Evolutionary conservation across 495 filamentous ascomycete species (phyloP).

Genomic region (Cryomyces minteri): DNA sequence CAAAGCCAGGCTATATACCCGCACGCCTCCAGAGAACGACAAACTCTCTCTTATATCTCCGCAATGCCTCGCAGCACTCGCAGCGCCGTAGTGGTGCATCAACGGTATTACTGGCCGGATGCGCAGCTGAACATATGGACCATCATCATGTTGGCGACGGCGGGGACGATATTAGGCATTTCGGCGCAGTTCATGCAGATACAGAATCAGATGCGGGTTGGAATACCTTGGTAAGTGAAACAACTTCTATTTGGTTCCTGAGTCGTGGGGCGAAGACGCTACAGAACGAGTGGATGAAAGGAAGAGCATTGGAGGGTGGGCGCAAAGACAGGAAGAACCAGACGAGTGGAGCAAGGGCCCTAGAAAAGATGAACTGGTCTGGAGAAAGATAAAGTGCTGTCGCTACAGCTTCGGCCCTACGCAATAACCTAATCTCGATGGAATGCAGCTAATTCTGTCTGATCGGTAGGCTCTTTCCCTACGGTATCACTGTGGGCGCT

Average conservation of each 20-base stretch:
- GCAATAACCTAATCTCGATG: not conserved
- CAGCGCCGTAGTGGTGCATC: slow-evolving; percentile 21
- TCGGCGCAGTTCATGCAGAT: slow-evolving; percentile 68
- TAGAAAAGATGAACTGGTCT: too few species aligned
- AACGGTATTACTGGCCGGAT: slow-evolving; percentile 87
- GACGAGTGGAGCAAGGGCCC: too few species aligned
- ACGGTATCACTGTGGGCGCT: slow-evolving; percentile 43
- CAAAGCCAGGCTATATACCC: too few species aligned
- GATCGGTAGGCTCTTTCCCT: slow-evolving; percentile 69
- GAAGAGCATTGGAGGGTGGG: too few species aligned
- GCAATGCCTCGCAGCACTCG: not conserved
- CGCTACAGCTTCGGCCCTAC: not conserved
- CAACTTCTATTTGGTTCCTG: not conserved
- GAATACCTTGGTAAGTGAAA: slow-evolving; percentile 60
- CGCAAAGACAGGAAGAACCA: too few species aligned
- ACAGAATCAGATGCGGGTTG: slow-evolving; percentile 49
- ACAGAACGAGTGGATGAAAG: too few species aligned
- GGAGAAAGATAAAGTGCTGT: not conserved
- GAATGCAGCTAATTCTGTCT: not conserved
- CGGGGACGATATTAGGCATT: slow-evolving; percentile 67
- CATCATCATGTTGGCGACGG: slow-evolving; percentile 64
- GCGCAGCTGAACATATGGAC: slow-evolving; percentile 86
- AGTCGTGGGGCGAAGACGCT: too few species aligned
- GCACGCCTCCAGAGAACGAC: too few species aligned
- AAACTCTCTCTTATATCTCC: not conserved